Base-by-base conservation (phyloP, 495 filamentous ascomycete genomes). In the Parathielavia hyrcaniae region DNA sequence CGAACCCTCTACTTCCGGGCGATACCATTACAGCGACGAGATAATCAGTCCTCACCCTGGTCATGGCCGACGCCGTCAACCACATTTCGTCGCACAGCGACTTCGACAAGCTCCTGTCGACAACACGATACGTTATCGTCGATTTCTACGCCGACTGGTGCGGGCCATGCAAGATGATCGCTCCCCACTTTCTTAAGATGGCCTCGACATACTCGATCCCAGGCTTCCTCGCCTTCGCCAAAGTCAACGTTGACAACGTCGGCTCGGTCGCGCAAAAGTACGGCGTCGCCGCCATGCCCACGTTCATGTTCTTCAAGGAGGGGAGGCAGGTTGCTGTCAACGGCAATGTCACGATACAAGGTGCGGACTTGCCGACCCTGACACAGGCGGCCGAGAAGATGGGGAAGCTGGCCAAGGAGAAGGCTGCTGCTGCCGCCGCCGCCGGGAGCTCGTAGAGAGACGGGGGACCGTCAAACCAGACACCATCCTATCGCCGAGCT, bases 231-330 rank as follows among this genome's bases (percentile, higher is more conserved):
- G 77, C 74, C 50, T 86, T 86, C 64, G 77, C 74, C 43, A 84
- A 85, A 67, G 75, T 83, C 63, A 71, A 86, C 70, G 81, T 85
- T 43, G 83, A 85, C 66, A 59, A 54, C 26, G 75, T 75, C 45
- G 71, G 73, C 53, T 75, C 78, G 17, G 67, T 81, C 45, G 81
- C 83, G 14, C 55, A 69, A 14, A 65, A 69, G 41, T 79, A 81
- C 64, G 67, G 70, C 44, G 67, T 86, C 43, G 60, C 68, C 50
- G 86, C 85, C 49, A 86, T 90, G 81, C 91, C 91, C 2, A 93
- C 91, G 43, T 95, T 96, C 75, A 77, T 95, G 59, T 85, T 95
- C 68, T 90, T 96, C 78, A 87, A 93, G 73, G 80, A 87, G 51
- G 81, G 85, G 56, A 77, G 81, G 51, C 81, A 84, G 61, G 81